Evolutionary conservation across 768 basidiomycete genomes (phyloP).

Genomic region (Russula lepida): DNA sequence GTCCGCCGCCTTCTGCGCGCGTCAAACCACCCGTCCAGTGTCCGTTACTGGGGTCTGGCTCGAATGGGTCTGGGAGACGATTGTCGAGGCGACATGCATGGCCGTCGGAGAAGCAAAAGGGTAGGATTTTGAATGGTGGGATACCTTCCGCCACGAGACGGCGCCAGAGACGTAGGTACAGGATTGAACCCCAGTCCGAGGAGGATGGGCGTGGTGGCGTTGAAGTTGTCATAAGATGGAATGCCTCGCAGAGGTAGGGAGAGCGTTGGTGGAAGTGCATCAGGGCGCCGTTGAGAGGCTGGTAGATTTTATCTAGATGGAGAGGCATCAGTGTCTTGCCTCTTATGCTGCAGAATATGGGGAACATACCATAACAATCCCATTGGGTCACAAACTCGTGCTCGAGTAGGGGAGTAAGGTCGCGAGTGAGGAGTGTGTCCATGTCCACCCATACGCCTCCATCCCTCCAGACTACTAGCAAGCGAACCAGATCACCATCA

Average conservation of each 20-base stretch:
- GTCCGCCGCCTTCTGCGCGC: constrained; percentile 50
- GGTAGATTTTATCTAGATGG: constrained; percentile 19
- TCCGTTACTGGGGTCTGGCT: constrained; percentile 35
- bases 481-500: constrained; percentile 86
- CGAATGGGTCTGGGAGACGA: constrained; percentile 87
- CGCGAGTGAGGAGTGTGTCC: constrained; percentile 88
- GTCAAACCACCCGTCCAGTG: constrained; percentile 63
- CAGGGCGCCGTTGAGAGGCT: constrained; percentile 74
- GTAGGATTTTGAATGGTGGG: constrained; percentile 85
- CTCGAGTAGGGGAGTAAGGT: constrained; percentile 78
- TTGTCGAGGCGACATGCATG: constrained; percentile 89
- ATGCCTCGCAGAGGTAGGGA: constrained; percentile 94
- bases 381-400: constrained; percentile 98
- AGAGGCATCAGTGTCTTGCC: not conserved
- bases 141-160: constrained; percentile 63
- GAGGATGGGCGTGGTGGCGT: constrained; percentile 65
- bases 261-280: constrained; percentile 90
- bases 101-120: constrained; percentile 92
- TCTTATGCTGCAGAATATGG: not conserved
- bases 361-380: constrained; percentile 87
- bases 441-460: constrained; percentile 98
- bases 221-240: constrained; percentile 67
- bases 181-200: constrained; percentile 89
- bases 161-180: constrained; percentile 89
- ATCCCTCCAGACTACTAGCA: constrained; percentile 80